Conservation (phyloP, 345 rosid genomes). For the Geranium rotundifolium region DNA sequence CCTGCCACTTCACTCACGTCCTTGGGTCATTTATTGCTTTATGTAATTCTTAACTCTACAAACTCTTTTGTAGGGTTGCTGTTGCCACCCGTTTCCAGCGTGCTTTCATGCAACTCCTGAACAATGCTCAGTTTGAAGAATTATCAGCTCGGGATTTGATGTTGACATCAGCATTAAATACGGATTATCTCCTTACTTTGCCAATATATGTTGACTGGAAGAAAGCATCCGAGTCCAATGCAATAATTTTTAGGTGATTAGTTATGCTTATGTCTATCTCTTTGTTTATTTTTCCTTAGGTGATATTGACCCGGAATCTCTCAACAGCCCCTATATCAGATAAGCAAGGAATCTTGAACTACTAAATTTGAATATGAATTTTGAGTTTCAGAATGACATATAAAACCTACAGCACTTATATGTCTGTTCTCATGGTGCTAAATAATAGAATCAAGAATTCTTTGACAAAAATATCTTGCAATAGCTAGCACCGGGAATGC, state of each 20-base stretch:
- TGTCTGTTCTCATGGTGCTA: no score
- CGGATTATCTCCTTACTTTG: slow-evolving; percentile 88
- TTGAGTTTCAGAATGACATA: neutral
- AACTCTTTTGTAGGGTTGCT: slow-evolving; percentile 36
- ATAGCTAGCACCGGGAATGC: no score
- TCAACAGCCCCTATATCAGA: neutral
- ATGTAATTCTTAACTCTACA: neutral
- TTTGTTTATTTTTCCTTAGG: neutral
- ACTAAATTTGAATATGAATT: neutral
- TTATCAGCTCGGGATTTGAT: slow-evolving; percentile 77
- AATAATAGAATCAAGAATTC: no score
- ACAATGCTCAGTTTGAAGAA: slow-evolving; percentile 79
- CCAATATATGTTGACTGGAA: slow-evolving; percentile 91
- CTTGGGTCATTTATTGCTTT: no score
- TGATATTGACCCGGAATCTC: neutral
- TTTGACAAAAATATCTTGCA: no score
- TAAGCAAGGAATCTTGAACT: neutral
- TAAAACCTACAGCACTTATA: no score
- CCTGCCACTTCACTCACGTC: no score
- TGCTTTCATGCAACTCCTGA: slow-evolving; percentile 82
- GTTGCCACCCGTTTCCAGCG: slow-evolving; percentile 85
- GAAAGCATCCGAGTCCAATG: slow-evolving; percentile 73
- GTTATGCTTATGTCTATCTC: neutral
- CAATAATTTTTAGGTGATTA: slow-evolving; percentile 71
- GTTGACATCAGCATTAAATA: slow-evolving; percentile 74